Evolutionary conservation across 495 filamentous ascomycete species (phyloP), one percentile per base, ranked within the genome.

Genomic region (Tetracladium marchalianum): DNA sequence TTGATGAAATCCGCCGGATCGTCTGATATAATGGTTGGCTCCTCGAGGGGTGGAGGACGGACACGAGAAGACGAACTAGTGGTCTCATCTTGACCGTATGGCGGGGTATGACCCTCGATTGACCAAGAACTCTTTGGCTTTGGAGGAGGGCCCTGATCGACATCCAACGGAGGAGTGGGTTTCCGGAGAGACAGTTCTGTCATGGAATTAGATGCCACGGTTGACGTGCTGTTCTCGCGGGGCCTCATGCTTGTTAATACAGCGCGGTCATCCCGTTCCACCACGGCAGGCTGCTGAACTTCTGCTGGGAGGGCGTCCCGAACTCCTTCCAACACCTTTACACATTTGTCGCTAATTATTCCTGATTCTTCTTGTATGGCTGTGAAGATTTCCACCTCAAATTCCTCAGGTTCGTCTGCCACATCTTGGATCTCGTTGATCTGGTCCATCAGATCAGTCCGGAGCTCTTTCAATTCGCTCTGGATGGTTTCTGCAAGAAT

Each of bases 391-490:
- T 42, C 31, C 3, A 39, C 48, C 12, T 54, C 45, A 31, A 58
- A 58, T 9, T 33, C 42, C 11, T 52, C 49, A 27, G 49, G 51
- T 10, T 52, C 46, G 10, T 58, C 55, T 16, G 52, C 51, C 27
- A 44, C 44, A 16, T 53, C 50, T 13, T 48, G 18, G 31, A 41
- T 44, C 13, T 47, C 40, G 31, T 52, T 41, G 33, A 58, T 43
- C 22, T 52, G 50, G 18, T 58, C 52, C 13, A 47, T 44, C 2
- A 58, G 17, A 18, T 49, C 52, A 22, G 52, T 54, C 15, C 50
- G 47, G 2, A 58, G 37, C 6, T 52, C 46, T 31, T 58, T 54
- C 13, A 58, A 38, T 31, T 33, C 43, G 17, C 16, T 43, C 22
- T 40, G 31, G 10, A 50, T 46, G 4, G 51, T 12, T 47, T 41